Base-by-base conservation (phyloP, 495 filamentous ascomycete genomes). In the Aspergillus indologenus region DNA sequence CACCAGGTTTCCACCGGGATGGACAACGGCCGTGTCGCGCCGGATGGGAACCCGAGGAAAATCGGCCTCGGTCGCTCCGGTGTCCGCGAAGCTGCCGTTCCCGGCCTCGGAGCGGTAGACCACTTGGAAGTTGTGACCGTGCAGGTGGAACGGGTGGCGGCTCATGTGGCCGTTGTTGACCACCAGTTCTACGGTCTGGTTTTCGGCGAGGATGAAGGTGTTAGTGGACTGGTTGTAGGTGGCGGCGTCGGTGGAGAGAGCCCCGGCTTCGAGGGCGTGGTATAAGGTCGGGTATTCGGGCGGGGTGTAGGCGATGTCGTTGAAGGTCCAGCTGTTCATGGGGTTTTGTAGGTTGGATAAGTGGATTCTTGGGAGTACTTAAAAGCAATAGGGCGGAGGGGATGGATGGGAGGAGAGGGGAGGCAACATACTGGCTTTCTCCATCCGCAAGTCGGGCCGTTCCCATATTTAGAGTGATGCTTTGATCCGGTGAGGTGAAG, bases 61-160 rank as follows among this genome's bases (percentile, higher is more conserved):
- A 11, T 40, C 34, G 2, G 2, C 6, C 34, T 40, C 34, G 6
- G 34, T 40, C 34, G 34, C 34, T 4, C 34, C 7, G 2, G 34
- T 40, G 12, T 40, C 34, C 12, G 5, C 34, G 34, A 40, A 40
- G 12, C 12, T 40, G 34, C 34, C 34, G 2, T 2, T 15, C 5
- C 34, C 34, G 34, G 34, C 5, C 34, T 40, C 34, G 1, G 68
- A 57, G n/a, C 75, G 65, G 47, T 75, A 67, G 18, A 78, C 53
- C 19, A 75, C 68, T 51, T 78, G 75, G 75, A 88, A 81, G 23
- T 79, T 72, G 54, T 84, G 77, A 14, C 86, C 86, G 63, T 89
- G 86, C 23, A 89, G 69, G 65, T 89, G 86, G 69, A 86, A 82
- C 0, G 86, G 86, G 56, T 89, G 86, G 57, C 79, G 75, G 45